Base-by-base conservation (phyloP, 148 eudicot species). In the Chenopodium quinoa region DNA sequence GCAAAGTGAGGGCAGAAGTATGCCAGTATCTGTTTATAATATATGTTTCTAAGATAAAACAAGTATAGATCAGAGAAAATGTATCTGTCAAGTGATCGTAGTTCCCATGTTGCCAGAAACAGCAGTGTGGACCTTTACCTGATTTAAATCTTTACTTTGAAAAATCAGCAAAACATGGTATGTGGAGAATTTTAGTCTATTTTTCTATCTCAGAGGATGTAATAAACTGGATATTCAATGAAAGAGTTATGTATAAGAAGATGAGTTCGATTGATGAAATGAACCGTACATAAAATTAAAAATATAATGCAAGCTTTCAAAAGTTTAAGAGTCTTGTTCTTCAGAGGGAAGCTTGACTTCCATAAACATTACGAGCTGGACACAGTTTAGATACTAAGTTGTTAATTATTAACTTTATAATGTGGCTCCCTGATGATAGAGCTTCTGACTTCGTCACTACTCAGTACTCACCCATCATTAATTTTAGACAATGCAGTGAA, bases 361-460 rank as follows among this genome's bases (percentile, higher is more conserved):
- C 44, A 16, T 70, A 37, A 70, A 34, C 23, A 70, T 71, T 7
- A 3, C 4, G 27, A 7, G 73, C 20, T 34, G 22, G 22, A 70
- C n/a, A 70, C 17, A 70, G n/a, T 8, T 34, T 70, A 6, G 12
- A 14, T 19, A 62, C 25, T 58, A 22, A 58, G 17, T 70, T 34
- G 40, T 47, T 44, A 14, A 2, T 71, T 9, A 25, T 40, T 50
- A 71, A 71, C 40, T 4, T 32, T 20, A 6, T 40, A 50, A 29
- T 71, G n/a, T 71, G 23, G 52, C 75, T 37, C 52, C 12, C 48
- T 71, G 25, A 71, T 23, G 14, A 71, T 66, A 67, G 71, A 67
- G 19, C 37, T 67, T 67, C 71, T 67, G 11, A 4, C 34, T 67
- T 17, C 31, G 7, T 67, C 32, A 9, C 14, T 17, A 67, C 37